Evolutionary conservation across 163 green algal genomes (phyloP).

Genomic region (Chlamydomonas reinhardtii): DNA sequence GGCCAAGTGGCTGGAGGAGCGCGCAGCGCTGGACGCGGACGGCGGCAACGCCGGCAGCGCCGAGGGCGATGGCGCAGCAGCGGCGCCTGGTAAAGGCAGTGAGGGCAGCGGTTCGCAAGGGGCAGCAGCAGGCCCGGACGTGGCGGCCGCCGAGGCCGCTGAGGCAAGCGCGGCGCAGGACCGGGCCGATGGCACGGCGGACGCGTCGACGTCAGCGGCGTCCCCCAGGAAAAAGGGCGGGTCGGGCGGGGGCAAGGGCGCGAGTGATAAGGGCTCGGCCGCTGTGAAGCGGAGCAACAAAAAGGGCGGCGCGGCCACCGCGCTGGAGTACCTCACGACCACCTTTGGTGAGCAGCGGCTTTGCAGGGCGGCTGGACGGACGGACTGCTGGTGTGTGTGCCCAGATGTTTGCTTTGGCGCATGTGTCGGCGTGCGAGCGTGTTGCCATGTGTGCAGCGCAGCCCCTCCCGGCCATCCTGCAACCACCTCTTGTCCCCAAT

Average conservation of each 20-base stretch:
- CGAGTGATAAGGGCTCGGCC: background rate
- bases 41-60: background rate
- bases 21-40: background rate
- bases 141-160: too few relatives aligned
- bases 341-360: slow-evolving; percentile 25
- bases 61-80: background rate
- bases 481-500: too few relatives aligned
- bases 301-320: slow-evolving; percentile 11
- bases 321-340: slow-evolving; percentile 40
- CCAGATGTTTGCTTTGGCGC: too few relatives aligned
- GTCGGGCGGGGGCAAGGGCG: background rate
- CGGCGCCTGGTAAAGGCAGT: background rate
- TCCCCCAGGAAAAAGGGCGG: too few relatives aligned
- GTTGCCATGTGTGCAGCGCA: background rate
- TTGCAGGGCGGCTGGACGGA: too few relatives aligned
- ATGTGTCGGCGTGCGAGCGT: too few relatives aligned
- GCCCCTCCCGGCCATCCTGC: too few relatives aligned
- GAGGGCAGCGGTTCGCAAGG: too few relatives aligned
- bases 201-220: too few relatives aligned
- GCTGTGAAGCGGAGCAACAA: background rate
- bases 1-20: slow-evolving; percentile 7
- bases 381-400: too few relatives aligned
- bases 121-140: too few relatives aligned
- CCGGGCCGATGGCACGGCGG: background rate
- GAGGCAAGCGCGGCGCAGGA: background rate